Percentiles rank a stretch among this genome's conserved stretches.
phyloP scores from a whole-genome alignment of 345 rosid species.

The Arabidopsis suecica region DNA sequence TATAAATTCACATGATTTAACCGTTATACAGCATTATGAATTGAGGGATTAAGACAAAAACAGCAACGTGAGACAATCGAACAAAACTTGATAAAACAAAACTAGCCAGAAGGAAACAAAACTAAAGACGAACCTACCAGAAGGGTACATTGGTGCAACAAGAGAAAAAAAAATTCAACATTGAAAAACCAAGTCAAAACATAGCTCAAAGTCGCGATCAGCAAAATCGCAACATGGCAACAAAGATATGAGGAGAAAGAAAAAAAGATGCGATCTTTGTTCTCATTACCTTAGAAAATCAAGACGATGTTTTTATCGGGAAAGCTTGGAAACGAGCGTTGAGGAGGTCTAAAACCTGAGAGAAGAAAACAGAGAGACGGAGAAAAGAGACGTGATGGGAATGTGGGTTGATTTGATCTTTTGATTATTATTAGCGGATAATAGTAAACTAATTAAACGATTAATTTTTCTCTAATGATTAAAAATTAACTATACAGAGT shows the following conservation, averaged over 20 bases:
- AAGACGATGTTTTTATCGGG: constrained; percentile 4
- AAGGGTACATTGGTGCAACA: constrained; percentile 31
- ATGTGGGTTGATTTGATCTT: constrained; percentile 40
- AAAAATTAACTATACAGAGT: constrained; percentile 14
- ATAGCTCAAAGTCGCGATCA: constrained; percentile 24
- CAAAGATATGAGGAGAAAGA: neutral
- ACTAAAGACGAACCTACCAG: neutral
- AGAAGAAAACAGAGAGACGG: constrained; percentile 32
- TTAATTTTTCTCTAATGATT: constrained; percentile 15
- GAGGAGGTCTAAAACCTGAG: constrained; percentile 39
- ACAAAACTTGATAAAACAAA: neutral
- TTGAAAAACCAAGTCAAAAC: constrained; percentile 28
- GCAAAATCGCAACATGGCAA: constrained; percentile 3
- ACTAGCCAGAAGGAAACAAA: neutral
- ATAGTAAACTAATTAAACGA: constrained; percentile 11
- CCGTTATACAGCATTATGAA: neutral
- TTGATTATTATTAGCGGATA: constrained; percentile 29
- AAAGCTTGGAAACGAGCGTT: constrained; percentile 27
- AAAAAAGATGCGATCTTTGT: constrained; percentile 22
- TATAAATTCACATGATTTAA: neutral
- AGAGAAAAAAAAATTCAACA: neutral
- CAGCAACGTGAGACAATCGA: neutral
- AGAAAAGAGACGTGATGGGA: constrained; percentile 41
- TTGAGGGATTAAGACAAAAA: neutral
- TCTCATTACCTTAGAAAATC: constrained; percentile 17